Conservation (phyloP, 257 asterid genomes). For the Solanum sitiens region DNA sequence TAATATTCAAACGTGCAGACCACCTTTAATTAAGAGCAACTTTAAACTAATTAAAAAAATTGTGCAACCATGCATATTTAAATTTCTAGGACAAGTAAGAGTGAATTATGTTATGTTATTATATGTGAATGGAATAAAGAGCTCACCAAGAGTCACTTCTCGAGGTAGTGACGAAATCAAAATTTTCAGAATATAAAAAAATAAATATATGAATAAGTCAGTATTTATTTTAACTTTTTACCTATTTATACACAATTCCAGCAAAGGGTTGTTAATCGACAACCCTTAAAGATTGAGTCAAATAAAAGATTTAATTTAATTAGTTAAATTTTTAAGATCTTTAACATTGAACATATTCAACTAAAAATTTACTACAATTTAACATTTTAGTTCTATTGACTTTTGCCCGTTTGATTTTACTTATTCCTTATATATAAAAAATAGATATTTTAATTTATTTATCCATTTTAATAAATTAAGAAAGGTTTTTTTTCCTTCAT, state of each 20-base stretch:
- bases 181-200: no score
- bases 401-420: no score
- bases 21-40: not conserved
- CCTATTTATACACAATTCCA: not conserved
- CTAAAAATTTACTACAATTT: no score
- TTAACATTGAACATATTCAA: not conserved
- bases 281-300: not conserved
- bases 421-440: no score
- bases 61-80: not conserved
- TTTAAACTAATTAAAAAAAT: not conserved
- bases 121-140: not conserved
- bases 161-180: fast-evolving
- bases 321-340: not conserved
- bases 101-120: not conserved
- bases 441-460: no score
- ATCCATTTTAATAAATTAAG: no score
- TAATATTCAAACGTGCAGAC: not conserved
- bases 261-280: not conserved
- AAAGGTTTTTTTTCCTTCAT: no score
- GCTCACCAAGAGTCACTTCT: not conserved
- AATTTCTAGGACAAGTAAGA: not conserved
- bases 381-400: no score
- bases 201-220: no score
- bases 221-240: no score
- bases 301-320: not conserved